A percentile compares a stretch with the other conserved stretches of the same genome.
Conservation (phyloP, 2,329 filamentous ascomycete genomes). For the Phoma herbarum region DNA sequence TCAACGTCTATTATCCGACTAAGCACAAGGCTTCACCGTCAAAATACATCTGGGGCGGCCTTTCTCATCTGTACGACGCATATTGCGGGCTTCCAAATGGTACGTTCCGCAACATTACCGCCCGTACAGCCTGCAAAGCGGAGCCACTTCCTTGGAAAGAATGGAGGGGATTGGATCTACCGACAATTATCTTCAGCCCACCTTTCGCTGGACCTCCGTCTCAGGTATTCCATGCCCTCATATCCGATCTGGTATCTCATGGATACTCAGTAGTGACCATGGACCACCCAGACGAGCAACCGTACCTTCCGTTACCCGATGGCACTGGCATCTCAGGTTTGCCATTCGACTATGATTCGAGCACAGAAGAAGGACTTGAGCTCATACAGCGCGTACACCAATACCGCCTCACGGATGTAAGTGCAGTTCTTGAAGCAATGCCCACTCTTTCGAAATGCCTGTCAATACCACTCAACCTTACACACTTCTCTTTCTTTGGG, state of each 20-base stretch:
- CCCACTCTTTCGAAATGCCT: neutral
- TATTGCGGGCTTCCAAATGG: constrained; percentile 4
- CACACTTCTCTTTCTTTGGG: constrained; percentile 26
- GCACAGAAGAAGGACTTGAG: neutral
- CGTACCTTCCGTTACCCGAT: constrained; percentile 27
- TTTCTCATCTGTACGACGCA: constrained; percentile 2
- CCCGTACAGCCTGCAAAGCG: neutral
- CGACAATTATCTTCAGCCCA: constrained; percentile 25
- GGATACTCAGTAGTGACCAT: constrained; percentile 26
- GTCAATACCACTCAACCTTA: constrained; percentile 22
- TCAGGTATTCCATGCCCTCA: constrained; percentile 17
- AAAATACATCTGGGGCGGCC: constrained; percentile 1
- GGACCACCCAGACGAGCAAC: constrained; percentile 31
- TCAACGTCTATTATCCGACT: constrained; percentile 30
- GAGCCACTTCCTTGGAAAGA: neutral
- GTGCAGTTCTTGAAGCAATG: constrained; percentile 19
- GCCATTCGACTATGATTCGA: constrained; percentile 5
- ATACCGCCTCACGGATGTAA: constrained; percentile 21
- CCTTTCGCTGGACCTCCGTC: constrained; percentile 22
- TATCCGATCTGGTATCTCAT: constrained; percentile 23
- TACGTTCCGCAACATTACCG: constrained; percentile 3
- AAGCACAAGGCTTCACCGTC: constrained; percentile 10
- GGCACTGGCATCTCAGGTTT: constrained; percentile 18
- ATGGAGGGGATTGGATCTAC: constrained; percentile 1
- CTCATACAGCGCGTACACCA: constrained; percentile 4